Percentiles rank a stretch among this genome's conserved stretches.
phyloP scores from a whole-genome alignment of 345 rosid genomes.

The Schrenkiella parvula region DNA sequence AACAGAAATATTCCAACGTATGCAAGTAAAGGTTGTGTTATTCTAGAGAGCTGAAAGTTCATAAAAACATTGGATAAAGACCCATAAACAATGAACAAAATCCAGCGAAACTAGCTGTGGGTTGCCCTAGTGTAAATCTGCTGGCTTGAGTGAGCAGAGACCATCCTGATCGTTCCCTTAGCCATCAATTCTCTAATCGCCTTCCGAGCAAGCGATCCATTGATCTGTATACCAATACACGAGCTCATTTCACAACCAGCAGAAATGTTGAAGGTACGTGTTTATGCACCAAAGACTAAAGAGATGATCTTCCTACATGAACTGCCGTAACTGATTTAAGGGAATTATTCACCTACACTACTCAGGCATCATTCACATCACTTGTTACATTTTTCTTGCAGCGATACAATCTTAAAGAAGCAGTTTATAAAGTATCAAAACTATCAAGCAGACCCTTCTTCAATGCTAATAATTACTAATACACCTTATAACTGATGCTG shows the following conservation, averaged over 20 bases:
- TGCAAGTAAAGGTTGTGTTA: neutral
- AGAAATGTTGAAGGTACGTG: neutral
- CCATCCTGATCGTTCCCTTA: constrained; percentile 68
- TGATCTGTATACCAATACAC: constrained; percentile 41
- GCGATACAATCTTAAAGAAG: too few species aligned
- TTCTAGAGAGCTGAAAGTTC: neutral
- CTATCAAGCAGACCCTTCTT: neutral
- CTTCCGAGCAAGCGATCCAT: constrained; percentile 66
- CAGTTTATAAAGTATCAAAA: too few species aligned
- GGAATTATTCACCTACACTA: neutral
- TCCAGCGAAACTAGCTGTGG: constrained; percentile 38
- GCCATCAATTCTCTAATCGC: constrained; percentile 84
- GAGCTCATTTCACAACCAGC: neutral
- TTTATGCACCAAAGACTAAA: neutral
- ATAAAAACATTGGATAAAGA: neutral
- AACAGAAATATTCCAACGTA: neutral
- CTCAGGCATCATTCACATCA: neutral
- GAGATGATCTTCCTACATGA: neutral
- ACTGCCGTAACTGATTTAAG: too few species aligned
- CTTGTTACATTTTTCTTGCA: too few species aligned
- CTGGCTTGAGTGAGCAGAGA: constrained; percentile 74
- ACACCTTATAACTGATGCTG: neutral
- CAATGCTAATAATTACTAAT: neutral
- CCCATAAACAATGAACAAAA: neutral
- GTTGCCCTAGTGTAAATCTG: constrained; percentile 84